Conservation (phyloP, 2,329 filamentous ascomycete genomes). For the Venturia asperata region DNA sequence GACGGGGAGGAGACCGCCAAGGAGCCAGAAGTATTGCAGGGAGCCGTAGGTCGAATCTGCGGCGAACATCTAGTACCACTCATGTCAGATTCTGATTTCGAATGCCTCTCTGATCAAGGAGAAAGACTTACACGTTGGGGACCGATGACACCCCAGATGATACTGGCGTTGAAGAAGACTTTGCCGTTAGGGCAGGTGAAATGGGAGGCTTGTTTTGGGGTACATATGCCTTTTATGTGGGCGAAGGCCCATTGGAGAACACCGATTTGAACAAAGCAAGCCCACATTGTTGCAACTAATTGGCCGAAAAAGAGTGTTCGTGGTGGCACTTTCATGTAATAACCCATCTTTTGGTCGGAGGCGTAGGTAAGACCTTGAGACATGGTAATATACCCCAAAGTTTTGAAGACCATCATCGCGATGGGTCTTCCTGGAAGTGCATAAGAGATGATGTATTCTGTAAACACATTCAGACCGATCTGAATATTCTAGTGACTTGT, state of each 20-base stretch:
- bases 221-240: constrained; percentile 59
- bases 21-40: constrained; percentile 55
- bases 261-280: constrained; percentile 58
- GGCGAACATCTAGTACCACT: background rate
- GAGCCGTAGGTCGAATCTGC: constrained; percentile 4
- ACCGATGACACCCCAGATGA: constrained; percentile 66
- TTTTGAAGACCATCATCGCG: constrained; percentile 48
- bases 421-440: constrained; percentile 42
- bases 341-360: constrained; percentile 46
- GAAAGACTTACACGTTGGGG: constrained; percentile 51
- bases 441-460: constrained; percentile 44
- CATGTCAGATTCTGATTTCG: no score
- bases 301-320: constrained; percentile 61
- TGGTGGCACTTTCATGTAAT: constrained; percentile 52
- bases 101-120: no score
- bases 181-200: constrained; percentile 52
- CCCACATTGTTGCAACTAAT: constrained; percentile 58
- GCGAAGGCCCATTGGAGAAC: constrained; percentile 53
- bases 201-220: constrained; percentile 50
- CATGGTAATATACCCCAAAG: constrained; percentile 39
- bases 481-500: constrained; percentile 39
- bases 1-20: constrained; percentile 56
- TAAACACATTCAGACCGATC: constrained; percentile 44
- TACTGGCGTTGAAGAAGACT: constrained; percentile 58
- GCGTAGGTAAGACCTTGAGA: constrained; percentile 44